Conservation (phyloP, 371 early-diverging fungal species). For the Mortierella sp. region DNA sequence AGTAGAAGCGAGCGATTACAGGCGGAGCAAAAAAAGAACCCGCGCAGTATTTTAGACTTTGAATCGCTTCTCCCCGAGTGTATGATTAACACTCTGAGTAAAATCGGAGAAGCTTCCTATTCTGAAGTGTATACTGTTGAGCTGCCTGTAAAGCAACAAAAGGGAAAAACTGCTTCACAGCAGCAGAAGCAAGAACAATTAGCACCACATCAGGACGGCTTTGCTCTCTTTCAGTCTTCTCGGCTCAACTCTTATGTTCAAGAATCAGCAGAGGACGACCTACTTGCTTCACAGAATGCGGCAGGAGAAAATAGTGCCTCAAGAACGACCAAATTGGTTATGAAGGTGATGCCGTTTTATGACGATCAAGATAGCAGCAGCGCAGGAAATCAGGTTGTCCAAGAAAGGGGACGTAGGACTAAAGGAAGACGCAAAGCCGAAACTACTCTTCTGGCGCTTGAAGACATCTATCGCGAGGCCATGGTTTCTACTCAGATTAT, state of each 20-base stretch:
- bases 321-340: constrained; percentile 27
- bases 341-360: constrained; percentile 41
- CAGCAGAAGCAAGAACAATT: neutral
- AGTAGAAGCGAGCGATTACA: neutral
- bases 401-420: constrained; percentile 9
- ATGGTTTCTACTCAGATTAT: constrained; percentile 50
- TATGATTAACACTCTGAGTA: constrained; percentile 22
- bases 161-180: neutral
- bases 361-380: neutral
- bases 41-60: constrained; percentile 25
- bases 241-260: constrained; percentile 31
- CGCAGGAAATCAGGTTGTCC: neutral
- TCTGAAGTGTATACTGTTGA: constrained; percentile 55
- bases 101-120: constrained; percentile 55
- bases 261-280: constrained; percentile 32
- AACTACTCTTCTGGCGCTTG: constrained; percentile 19
- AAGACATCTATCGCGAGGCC: constrained; percentile 50
- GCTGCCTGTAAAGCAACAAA: constrained; percentile 19
- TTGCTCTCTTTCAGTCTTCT: constrained; percentile 13
- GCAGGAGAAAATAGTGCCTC: neutral
- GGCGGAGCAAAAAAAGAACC: neutral
- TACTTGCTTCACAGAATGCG: constrained; percentile 6
- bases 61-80: constrained; percentile 24
- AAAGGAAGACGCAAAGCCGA: constrained; percentile 6
- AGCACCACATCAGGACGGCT: neutral